Evolutionary conservation across 2,329 filamentous ascomycete species (phyloP), one percentile per base, ranked within the genome.

Genomic region (Fusarium hainanense): DNA sequence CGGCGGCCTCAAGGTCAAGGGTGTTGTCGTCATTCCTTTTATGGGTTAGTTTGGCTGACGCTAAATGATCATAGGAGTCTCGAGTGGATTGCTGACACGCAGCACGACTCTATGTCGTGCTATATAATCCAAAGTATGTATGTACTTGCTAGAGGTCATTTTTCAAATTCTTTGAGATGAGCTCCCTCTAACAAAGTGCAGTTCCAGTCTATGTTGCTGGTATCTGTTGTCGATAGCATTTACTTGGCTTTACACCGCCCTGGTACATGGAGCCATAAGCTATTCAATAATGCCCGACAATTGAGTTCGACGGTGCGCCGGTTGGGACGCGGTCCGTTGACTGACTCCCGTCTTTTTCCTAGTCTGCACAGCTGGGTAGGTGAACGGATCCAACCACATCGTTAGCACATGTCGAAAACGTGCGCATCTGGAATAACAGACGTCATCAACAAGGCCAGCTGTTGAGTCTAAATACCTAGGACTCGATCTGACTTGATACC

Each of bases 331-430:
- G 74, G 74, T 74, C 74, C 74, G 74, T 62, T 64, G 50, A 71
- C 68, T 69, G 67, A 75, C 62, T 72, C 69, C 74, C 73, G 72
- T 75, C 70, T 74, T 75, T 74, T 75, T 65, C 69, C 74, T 75
- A 75, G 72, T 63, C 68, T 58, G 49, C 58, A 49, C n/a, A 64
- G 66, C 50, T 66, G 72, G 62, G 44, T 49, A 73, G 58, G 54
- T 54, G 60, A 68, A 71, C 64, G 72, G 63, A 63, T 57, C 70
- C 69, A 74, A 70, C 72, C 71, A 73, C 60, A 58, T 70, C 58
- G 44, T 30, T 52, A 52, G 51, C 57, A 62, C 46, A 42, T 55
- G 59, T 44, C 44, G 40, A 37, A 70, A 68, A 65, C 54, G 55
- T 60, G 67, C 58, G 43, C 63, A 51, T 54, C 43, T 68, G 48